A percentile compares a stretch with the other conserved stretches of the same genome.
These are phyloP conservation scores for Nannochloris sp. DNA, from an alignment of 139 green algal species.

Conservation along the genomic window DNA sequence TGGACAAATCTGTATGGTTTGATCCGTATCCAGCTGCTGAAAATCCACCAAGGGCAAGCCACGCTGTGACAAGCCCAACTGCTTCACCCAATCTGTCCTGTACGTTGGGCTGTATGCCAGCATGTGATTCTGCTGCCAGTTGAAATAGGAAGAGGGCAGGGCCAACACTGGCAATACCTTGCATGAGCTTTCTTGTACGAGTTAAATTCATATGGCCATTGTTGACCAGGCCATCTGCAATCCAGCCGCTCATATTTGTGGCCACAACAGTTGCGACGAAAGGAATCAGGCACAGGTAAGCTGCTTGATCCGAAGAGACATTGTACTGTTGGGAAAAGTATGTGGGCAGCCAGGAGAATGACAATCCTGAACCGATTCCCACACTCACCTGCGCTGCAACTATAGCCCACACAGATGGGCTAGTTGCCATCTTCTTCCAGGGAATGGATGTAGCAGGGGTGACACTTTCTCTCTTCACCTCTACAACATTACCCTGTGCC, in stretches of 20 bases:
- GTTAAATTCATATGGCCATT: constrained; percentile 42
- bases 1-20: constrained; percentile 74
- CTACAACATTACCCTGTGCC: not conserved
- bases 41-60: constrained; percentile 43
- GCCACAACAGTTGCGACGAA: constrained; percentile 51
- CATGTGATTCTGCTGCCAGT: constrained; percentile 28
- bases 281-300: constrained; percentile 51
- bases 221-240: constrained; percentile 61
- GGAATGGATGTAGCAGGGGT: constrained; percentile 29
- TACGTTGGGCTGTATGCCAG: not conserved
- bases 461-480: not conserved
- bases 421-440: constrained; percentile 40
- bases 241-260: constrained; percentile 50
- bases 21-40: constrained; percentile 53
- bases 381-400: constrained; percentile 36
- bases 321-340: constrained; percentile 58
- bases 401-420: constrained; percentile 36
- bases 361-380: constrained; percentile 41
- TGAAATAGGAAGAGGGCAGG: constrained; percentile 53
- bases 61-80: constrained; percentile 35
- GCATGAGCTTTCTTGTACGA: constrained; percentile 61
- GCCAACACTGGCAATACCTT: constrained; percentile 41
- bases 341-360: constrained; percentile 57
- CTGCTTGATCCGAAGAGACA: constrained; percentile 44
- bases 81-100: constrained; percentile 20